These are phyloP conservation scores for Oxalis stricta DNA, from an alignment of 441 rosid species.

Conservation along the genomic window DNA sequence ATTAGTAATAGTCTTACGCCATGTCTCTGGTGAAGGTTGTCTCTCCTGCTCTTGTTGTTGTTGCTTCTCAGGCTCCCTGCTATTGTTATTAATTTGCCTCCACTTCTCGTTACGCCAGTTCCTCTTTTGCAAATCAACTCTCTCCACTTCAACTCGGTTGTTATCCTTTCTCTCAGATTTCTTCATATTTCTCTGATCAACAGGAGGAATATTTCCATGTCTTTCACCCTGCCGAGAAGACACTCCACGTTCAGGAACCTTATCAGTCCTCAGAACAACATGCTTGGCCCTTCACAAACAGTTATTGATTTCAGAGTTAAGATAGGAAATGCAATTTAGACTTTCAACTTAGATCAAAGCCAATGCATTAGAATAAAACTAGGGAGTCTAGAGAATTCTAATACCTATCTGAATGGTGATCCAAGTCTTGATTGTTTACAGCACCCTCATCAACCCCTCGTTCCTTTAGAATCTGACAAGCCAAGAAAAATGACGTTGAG, in stretches of 20 bases:
- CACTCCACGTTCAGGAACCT: conserved; percentile 29
- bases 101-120: conserved; percentile 50
- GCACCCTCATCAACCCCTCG: conserved; percentile 40
- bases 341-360: not conserved
- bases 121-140: conserved; percentile 39
- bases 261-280: conserved; percentile 24
- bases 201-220: conserved; percentile 23
- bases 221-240: conserved; percentile 19
- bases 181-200: conserved; percentile 34
- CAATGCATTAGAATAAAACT: not conserved
- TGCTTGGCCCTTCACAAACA: conserved; percentile 30
- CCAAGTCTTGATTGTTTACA: conserved; percentile 24
- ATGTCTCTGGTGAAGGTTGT: conserved; percentile 69
- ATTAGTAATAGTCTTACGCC: conserved; percentile 67
- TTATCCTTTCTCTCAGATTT: conserved; percentile 45
- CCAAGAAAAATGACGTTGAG: conserved; percentile 4
- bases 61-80: conserved; percentile 28
- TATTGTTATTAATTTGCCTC: too few relatives aligned
- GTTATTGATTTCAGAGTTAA: not conserved
- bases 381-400: not conserved
- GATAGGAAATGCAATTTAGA: not conserved
- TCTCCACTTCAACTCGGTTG: conserved; percentile 21
- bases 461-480: conserved; percentile 59
- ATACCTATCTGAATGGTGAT: conserved; percentile 39
- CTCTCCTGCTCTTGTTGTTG: conserved; percentile 51